phyloP scores from a whole-genome alignment of 495 filamentous ascomycete genomes.

The Letharia lupina region DNA sequence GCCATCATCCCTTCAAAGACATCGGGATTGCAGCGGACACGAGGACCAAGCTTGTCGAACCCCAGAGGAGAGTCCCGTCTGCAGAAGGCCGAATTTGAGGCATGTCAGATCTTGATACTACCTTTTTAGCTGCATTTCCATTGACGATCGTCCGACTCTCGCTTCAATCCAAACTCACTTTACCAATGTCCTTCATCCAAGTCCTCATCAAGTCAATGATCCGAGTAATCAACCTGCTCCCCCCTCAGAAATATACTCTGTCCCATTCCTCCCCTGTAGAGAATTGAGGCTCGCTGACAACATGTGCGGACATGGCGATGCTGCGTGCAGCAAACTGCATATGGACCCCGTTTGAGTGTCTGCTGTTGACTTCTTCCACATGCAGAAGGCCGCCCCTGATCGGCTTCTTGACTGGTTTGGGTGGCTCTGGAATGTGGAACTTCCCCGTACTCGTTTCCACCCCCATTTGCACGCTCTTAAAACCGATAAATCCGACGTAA shows the following conservation, averaged over 20 bases:
- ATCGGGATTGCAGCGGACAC: background rate
- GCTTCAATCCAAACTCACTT: background rate
- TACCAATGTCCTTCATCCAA: background rate
- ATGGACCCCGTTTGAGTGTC: background rate
- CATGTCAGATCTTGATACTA: background rate
- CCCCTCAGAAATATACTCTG: background rate
- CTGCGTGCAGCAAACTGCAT: background rate
- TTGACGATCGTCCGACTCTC: background rate
- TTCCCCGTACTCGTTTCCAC: too few relatives aligned
- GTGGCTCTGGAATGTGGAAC: background rate
- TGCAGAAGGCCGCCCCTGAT: background rate
- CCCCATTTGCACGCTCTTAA: too few relatives aligned
- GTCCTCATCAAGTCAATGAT: background rate
- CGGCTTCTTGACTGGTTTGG: background rate
- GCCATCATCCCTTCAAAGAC: background rate
- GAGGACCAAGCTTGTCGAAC: background rate
- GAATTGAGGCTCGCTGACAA: background rate
- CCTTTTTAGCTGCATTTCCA: background rate
- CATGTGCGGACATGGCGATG: background rate
- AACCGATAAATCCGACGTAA: too few relatives aligned
- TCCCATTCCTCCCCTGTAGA: background rate
- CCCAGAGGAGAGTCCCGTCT: background rate
- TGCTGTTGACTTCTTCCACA: background rate
- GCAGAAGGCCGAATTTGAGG: background rate
- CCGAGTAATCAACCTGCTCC: background rate